Percentiles rank a stretch among this genome's conserved stretches.
These are phyloP conservation scores for Vachellia pachyceras DNA, from an alignment of 306 rosid genomes.

Conservation along the genomic window DNA sequence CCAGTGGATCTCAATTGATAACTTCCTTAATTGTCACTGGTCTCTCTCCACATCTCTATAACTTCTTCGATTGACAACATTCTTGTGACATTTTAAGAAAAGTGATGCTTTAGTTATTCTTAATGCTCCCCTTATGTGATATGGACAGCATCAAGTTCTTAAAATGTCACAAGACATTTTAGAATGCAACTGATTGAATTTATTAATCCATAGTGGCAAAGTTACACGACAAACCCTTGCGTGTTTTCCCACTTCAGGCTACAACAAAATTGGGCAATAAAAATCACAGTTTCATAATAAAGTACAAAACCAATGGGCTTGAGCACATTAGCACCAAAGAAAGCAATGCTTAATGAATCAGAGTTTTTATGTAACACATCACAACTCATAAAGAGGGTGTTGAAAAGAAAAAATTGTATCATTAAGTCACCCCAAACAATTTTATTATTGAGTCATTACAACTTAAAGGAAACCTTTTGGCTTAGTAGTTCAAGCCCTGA, in stretches of 20 bases:
- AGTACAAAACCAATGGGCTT: not conserved
- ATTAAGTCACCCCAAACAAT: not conserved
- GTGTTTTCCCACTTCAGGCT: conserved; percentile 4
- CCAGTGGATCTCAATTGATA: not conserved
- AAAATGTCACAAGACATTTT: not conserved
- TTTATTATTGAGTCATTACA: conserved; percentile 1
- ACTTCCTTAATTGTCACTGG: not conserved
- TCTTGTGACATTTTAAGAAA: too few relatives aligned
- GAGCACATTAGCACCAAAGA: conserved; percentile 24
- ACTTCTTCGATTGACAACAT: too few relatives aligned
- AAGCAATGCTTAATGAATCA: conserved; percentile 8
- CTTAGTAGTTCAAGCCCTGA: conserved; percentile 91
- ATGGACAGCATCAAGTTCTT: not conserved
- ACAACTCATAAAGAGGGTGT: conserved; percentile 6
- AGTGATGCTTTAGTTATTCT: too few relatives aligned
- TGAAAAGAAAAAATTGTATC: conserved; percentile 11
- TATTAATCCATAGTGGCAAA: conserved; percentile 11
- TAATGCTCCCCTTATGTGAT: too few relatives aligned
- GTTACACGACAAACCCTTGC: conserved; percentile 12
- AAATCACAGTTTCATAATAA: not conserved
- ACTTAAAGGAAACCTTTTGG: conserved; percentile 64
- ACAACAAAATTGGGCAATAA: conserved; percentile 23
- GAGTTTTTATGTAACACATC: conserved; percentile 24
- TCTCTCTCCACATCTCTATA: not conserved
- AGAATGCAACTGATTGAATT: conserved; percentile 25